Conservation (phyloP, 2,329 filamentous ascomycete species). For the Sclerotinia sclerotiorum region DNA sequence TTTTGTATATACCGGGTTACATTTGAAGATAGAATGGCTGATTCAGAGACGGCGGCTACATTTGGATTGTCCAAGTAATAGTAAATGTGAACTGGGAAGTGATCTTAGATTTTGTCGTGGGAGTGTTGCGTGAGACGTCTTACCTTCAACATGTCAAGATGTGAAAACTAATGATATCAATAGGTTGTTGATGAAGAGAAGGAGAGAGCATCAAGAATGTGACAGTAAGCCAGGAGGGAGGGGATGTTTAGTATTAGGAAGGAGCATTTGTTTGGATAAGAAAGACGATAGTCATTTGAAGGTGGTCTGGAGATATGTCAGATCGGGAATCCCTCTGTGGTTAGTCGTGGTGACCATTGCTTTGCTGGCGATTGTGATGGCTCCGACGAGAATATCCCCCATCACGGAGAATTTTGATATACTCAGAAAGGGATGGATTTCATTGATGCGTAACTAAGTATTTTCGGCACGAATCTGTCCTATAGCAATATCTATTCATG, state of each 20-base stretch:
- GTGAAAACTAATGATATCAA: background rate
- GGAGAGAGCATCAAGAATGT: constrained; percentile 61
- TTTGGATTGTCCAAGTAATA: constrained; percentile 63
- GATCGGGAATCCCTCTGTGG: background rate
- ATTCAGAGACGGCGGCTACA: constrained; percentile 62
- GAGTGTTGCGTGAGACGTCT: constrained; percentile 55
- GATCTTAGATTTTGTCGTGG: constrained; percentile 61
- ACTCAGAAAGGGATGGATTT: background rate
- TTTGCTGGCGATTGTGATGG: constrained; percentile 10
- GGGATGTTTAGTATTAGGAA: constrained; percentile 39
- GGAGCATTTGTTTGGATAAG: constrained; percentile 1
- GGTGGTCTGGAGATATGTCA: background rate
- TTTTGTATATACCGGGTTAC: constrained; percentile 64
- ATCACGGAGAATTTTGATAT: background rate
- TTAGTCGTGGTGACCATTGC: background rate
- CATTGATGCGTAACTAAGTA: background rate
- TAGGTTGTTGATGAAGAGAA: constrained; percentile 58
- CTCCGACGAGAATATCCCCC: background rate
- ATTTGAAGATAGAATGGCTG: constrained; percentile 68
- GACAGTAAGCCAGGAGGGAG: constrained; percentile 42
- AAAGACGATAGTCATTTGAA: background rate
- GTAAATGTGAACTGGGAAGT: constrained; percentile 57
- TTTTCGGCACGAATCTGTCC: background rate
- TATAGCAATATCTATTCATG: background rate
- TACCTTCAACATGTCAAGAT: background rate